These are phyloP conservation scores for Coniella lustricola DNA, from an alignment of 2,329 filamentous ascomycete genomes.

Conservation along the genomic window DNA sequence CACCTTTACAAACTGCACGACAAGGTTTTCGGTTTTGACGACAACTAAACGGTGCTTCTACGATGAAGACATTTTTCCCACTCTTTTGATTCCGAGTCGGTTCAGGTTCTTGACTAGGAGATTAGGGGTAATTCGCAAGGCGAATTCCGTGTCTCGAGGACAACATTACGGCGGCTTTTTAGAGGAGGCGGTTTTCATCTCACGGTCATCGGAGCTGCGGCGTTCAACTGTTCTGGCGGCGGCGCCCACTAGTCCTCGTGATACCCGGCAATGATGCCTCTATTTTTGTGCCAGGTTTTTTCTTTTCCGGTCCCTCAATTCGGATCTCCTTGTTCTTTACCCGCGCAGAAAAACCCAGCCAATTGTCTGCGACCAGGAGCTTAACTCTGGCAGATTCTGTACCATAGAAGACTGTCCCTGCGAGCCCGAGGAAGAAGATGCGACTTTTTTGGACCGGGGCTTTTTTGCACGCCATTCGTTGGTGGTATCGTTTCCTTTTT, in stretches of 20 bases:
- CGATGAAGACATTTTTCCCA: not conserved
- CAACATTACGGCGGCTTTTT: not conserved
- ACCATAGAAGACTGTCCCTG: conserved; percentile 12
- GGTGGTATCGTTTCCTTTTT: too few species aligned
- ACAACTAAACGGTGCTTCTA: conserved; percentile 19
- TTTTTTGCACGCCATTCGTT: too few species aligned
- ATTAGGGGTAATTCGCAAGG: not conserved
- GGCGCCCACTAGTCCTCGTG: conserved; percentile 6
- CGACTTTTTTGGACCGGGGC: too few species aligned
- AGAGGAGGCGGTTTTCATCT: not conserved
- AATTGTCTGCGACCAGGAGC: conserved; percentile 11
- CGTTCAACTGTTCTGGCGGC: conserved; percentile 10
- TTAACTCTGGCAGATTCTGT: conserved; percentile 17
- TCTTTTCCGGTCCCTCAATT: conserved; percentile 2
- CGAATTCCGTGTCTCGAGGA: not conserved
- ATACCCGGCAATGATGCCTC: conserved; percentile 14
- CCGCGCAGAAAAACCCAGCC: not conserved
- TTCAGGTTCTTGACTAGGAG: not conserved
- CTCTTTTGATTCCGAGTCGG: not conserved
- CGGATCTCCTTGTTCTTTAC: conserved; percentile 4
- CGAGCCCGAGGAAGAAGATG: not conserved
- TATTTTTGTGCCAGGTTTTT: not conserved
- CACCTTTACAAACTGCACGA: conserved; percentile 50
- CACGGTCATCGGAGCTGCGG: conserved; percentile 3
- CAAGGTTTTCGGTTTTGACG: conserved; percentile 29